Percentiles rank a stretch among this genome's conserved stretches.
These are phyloP conservation scores for Dryadomyces quercus-mongolicae DNA, from an alignment of 2,329 filamentous ascomycete species.

Conservation along the genomic window DNA sequence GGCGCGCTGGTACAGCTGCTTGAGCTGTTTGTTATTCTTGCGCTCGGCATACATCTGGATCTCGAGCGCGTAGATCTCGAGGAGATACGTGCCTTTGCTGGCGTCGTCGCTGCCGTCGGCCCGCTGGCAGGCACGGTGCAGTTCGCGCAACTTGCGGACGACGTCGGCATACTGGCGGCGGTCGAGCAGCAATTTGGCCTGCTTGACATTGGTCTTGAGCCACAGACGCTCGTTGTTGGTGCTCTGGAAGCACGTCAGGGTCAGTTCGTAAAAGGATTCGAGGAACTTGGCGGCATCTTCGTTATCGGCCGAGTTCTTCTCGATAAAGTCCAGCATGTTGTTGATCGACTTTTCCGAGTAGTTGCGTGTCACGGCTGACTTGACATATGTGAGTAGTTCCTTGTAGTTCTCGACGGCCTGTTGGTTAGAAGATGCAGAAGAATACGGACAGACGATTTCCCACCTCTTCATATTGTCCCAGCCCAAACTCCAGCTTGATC, in stretches of 20 bases:
- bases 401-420: conserved; percentile 86
- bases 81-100: conserved; percentile 88
- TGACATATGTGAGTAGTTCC: conserved; percentile 94
- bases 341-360: conserved; percentile 99
- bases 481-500: conserved; percentile 90
- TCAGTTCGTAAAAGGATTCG: conserved; percentile 91
- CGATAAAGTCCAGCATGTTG: conserved; percentile 96
- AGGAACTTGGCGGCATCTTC: conserved; percentile 67
- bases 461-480: conserved; percentile 79
- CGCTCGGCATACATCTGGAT: conserved; percentile 98
- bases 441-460: neutral
- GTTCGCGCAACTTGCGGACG: conserved; percentile 71
- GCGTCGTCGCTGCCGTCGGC: conserved; percentile 83
- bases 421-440: neutral
- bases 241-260: conserved; percentile 86
- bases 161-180: conserved; percentile 77
- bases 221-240: conserved; percentile 96
- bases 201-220: conserved; percentile 97
- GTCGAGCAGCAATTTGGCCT: conserved; percentile 82
- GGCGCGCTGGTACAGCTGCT: conserved; percentile 82
- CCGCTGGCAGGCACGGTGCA: conserved; percentile 79
- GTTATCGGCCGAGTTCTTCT: conserved; percentile 69
- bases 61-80: conserved; percentile 92
- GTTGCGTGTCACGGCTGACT: conserved; percentile 90
- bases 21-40: conserved; percentile 93